Evolutionary conservation across 192 early-diverging fungal species (phyloP), one percentile per base, ranked within the genome.

Genomic region (Backusella tarrabulga): DNA sequence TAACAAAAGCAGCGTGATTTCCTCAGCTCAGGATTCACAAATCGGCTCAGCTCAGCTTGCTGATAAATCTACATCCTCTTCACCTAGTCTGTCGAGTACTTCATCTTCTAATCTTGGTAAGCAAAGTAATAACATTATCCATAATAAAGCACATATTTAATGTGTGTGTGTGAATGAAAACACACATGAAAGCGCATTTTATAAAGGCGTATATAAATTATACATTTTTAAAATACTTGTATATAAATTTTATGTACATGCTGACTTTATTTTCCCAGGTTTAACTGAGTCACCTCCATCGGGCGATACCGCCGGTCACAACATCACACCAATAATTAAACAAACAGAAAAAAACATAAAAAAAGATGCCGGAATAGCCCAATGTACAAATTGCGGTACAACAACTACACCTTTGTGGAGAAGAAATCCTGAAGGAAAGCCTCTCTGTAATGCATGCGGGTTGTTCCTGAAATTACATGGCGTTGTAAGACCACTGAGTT

Each of bases 391-490:
- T 86, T 98, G 97, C 83, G 44, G 75, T 21, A 96, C 94, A 5
- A 93, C 87, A 7, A 91, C 90, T 32, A 98, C 97, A 32, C 91
- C 95, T 5, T 84, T 98, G 44, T 98, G 97, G 97, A 88, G 97
- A 7, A 84, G 95, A 23, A 89, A 95, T 81, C 85, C 89, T n/a
- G 83, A 89, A 34, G 97, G 96, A 32, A 89, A 91, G 67, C 87
- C 94, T 12, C 89, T 98, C 9, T 98, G 97, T 82, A 98, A 98
- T 73, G 96, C 96, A 0, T 98, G 97, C 80, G 97, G 96, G 1
- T 85, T 98, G 71, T 98, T 92, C 83, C 90, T 89, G 76, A 98
- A 97, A 84, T 89, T 98, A 14, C 97, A 98, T 79, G 93, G 92
- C n/a, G 88, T 90, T 19, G 82, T 86, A 6, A 83, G 97, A 68